Evolutionary conservation across 345 rosid species (phyloP).

Genomic region (Durio zibethinus): DNA sequence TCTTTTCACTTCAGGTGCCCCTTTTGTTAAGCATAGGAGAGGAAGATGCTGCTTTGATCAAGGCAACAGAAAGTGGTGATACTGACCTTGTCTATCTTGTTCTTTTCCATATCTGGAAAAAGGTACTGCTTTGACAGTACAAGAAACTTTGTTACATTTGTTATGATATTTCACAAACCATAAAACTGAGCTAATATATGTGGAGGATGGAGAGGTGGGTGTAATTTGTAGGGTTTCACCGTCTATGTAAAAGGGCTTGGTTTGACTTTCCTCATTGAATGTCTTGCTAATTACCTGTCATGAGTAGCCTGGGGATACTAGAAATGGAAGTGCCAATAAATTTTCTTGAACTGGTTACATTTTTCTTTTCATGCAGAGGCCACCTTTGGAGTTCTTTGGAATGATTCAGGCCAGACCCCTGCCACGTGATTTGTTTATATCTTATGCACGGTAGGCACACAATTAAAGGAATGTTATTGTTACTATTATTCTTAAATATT

Average conservation of each 20-base stretch:
- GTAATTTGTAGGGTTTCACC: not conserved
- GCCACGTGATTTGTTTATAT: slow-evolving; percentile 80
- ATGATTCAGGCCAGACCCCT: slow-evolving; percentile 80
- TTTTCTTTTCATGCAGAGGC: slow-evolving; percentile 57
- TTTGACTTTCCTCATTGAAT: not conserved
- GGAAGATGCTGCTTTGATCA: slow-evolving; percentile 85
- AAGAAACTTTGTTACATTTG: not conserved
- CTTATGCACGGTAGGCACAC: slow-evolving; percentile 62
- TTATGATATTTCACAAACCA: not conserved
- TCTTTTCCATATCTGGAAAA: slow-evolving; percentile 93
- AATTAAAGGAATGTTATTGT: not conserved
- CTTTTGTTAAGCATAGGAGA: slow-evolving; percentile 91
- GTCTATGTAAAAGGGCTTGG: not conserved
- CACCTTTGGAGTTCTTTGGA: slow-evolving; percentile 78
- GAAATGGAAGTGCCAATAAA: not conserved
- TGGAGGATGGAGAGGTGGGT: not conserved
- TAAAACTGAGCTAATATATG: not conserved
- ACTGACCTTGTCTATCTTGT: slow-evolving; percentile 95
- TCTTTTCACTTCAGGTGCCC: slow-evolving; percentile 61
- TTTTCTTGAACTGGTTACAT: not conserved
- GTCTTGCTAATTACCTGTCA: not conserved
- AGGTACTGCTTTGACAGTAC: slow-evolving; percentile 39
- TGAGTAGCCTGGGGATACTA: not conserved
- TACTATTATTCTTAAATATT: not conserved
- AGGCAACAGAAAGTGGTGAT: slow-evolving; percentile 97